Conservation (phyloP, 2,329 filamentous ascomycete species). For the Trichoderma breve region DNA sequence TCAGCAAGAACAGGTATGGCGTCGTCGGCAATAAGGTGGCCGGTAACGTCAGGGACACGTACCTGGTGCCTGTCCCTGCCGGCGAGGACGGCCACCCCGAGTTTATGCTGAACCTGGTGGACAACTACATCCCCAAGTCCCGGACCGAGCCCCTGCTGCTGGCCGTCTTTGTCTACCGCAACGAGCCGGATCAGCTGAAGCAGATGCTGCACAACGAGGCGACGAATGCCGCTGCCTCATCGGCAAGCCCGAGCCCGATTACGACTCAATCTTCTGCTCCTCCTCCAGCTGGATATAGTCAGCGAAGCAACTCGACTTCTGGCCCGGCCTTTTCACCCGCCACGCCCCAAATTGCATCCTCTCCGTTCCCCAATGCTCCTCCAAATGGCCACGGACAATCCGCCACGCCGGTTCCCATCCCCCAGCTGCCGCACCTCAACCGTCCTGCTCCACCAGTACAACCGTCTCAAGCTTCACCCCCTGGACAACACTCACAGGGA, state of each 20-base stretch:
- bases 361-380: constrained; percentile 33
- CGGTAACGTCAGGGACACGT: constrained; percentile 81
- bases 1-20: constrained; percentile 76
- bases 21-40: constrained; percentile 76
- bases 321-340: constrained; percentile 56
- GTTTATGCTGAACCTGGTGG: constrained; percentile 84
- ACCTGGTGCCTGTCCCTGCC: constrained; percentile 80
- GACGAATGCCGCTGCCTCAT: constrained; percentile 1
- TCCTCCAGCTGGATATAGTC: constrained; percentile 34
- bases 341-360: constrained; percentile 38
- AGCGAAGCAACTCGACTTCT: constrained; percentile 48
- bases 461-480: not conserved
- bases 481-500: constrained; percentile 23
- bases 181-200: constrained; percentile 45
- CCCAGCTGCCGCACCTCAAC: constrained; percentile 34
- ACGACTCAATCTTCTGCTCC: constrained; percentile 19
- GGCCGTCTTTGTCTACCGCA: constrained; percentile 79
- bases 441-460: constrained; percentile 20
- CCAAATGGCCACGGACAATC: constrained; percentile 35
- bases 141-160: constrained; percentile 75
- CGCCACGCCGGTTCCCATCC: constrained; percentile 38
- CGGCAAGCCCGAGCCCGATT: not conserved
- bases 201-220: constrained; percentile 27
- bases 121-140: constrained; percentile 72
- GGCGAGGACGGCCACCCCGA: constrained; percentile 72